Evolutionary conservation across 179 eudicot species (phyloP), one percentile per base, ranked within the genome.

Genomic region (Vitellaria paradoxa): DNA sequence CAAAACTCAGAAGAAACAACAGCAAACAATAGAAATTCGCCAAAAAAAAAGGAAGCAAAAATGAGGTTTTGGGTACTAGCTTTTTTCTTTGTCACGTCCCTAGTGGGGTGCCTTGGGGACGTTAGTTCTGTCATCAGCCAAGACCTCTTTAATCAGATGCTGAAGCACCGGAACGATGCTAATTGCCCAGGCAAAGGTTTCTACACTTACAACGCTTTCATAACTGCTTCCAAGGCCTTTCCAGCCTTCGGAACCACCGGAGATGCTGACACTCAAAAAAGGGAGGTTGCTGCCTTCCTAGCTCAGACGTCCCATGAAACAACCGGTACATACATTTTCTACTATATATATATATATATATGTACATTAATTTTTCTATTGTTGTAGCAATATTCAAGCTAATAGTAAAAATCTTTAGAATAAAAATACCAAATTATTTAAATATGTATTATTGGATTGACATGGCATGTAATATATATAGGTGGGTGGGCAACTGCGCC

Each of bases 271-370:
- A 71, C 73, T 0, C 82, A 78, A 1, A 88, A 88, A 63, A 79
- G 83, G 72, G 89, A 88, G 79, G 73, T 88, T 37, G 91, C 89
- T 11, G 91, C 89, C 15, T 88, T 88, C 76, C 82, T 88, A 2
- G 91, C 79, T 52, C 91, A 86, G 69, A 88, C 89, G 12, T 88
- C 91, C 5, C 89, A 88, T 61, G 91, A 86, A 67, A 88, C 91
- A 26, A 88, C 86, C 50, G 91, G 91, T 88, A 57, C 21, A 0
- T 55, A 7, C 5, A 9, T 11, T 6, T 79, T 79, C 14, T 3
- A n/a, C 68, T 7, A 6, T 21, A 18, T 61, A 0, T n/a, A 20
- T 61, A 5, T n/a, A 18, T 8, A 61, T 5, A 30, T 2, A 2
- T 30, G n/a, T n/a, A n/a, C n/a, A n/a, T n/a, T n/a, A n/a, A 30